Base-by-base conservation (phyloP, 179 eudicot species). In the Sideroxylon spinosum region DNA sequence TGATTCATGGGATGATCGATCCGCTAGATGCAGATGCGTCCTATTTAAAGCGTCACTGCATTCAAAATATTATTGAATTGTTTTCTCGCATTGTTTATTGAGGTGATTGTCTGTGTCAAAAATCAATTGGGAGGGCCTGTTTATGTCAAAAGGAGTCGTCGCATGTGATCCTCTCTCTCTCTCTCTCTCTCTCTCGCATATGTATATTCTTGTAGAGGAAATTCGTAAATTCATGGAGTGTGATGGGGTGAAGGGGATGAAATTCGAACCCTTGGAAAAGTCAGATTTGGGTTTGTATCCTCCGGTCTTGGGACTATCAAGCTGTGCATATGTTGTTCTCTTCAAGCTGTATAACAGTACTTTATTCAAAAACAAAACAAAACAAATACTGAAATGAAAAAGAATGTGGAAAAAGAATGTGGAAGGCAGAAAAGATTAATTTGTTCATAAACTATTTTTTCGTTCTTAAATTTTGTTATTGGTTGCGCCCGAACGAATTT, bases 181-280 rank as follows among this genome's bases (percentile, higher is more conserved):
- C 23, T 60, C 64, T 19, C 32, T 63, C 68, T 63, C 68, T 28
- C 69, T 65, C 69, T 65, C 48, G 28, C 46, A 14, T 52, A 32
- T 67, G 49, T 29, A 32, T 11, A 67, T 32, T 32, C 29, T 67
- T 67, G 71, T 67, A 67, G 49, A 32, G 29, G 71, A n/a, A 67
- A 67, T 28, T 67, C 48, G 32, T 14, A 2, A 14, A 13, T 67
- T 67, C 49, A 67, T 67, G 71, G 22, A 16, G 22, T 44, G 44
- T 65, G 44, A 37, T 37, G 44, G 66, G 67, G 25, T 62, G 25
- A 62, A 14, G 56, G 20, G 11, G 28, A 22, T 19, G 20, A 9
- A 14, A 19, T 59, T 0, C 26, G 64, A 60, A 63, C 67, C 13
- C 16, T 23, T 63, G 67, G 28, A 23, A 23, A 19, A 52, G 56